phyloP scores from a whole-genome alignment of 2,329 filamentous ascomycete species.

The Sporothrix pallida region DNA sequence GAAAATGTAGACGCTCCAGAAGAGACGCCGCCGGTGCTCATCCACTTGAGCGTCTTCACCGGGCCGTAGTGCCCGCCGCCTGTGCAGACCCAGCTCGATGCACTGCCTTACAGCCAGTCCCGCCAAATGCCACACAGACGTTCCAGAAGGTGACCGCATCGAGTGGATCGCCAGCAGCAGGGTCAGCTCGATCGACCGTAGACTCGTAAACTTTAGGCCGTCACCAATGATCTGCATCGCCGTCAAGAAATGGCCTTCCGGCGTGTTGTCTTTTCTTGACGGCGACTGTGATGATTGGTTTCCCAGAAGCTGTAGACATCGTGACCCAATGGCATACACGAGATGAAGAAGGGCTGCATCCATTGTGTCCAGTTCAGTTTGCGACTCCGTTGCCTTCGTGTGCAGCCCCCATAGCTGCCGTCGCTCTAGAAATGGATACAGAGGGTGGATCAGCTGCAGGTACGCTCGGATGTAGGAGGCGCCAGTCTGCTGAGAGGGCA shows the following conservation, averaged over 20 bases:
- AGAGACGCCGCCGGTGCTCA: slow-evolving; percentile 26
- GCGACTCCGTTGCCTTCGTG: background rate
- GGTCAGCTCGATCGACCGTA: slow-evolving; percentile 32
- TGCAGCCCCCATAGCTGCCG: slow-evolving; percentile 26
- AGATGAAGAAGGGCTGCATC: slow-evolving; percentile 29
- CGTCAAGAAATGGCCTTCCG: slow-evolving; percentile 32
- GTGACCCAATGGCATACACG: slow-evolving; percentile 33
- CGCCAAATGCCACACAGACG: slow-evolving; percentile 32
- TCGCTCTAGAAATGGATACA: slow-evolving; percentile 32
- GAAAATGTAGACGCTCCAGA: slow-evolving; percentile 35
- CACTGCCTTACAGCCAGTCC: slow-evolving; percentile 28
- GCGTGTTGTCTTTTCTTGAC: background rate
- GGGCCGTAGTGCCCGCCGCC: background rate
- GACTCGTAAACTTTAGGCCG: slow-evolving; percentile 31
- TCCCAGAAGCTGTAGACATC: slow-evolving; percentile 29
- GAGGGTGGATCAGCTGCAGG: slow-evolving; percentile 33
- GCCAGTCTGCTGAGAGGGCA: slow-evolving; percentile 15
- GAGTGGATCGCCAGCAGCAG: slow-evolving; percentile 34
- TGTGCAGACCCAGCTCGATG: slow-evolving; percentile 34
- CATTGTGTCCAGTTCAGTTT: background rate
- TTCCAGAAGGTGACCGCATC: slow-evolving; percentile 33
- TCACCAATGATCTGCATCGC: slow-evolving; percentile 33
- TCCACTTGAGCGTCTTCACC: background rate
- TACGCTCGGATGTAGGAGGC: slow-evolving; percentile 31
- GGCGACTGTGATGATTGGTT: background rate